Conservation (phyloP, 306 rosid genomes). For the Pyrus betulifolia region DNA sequence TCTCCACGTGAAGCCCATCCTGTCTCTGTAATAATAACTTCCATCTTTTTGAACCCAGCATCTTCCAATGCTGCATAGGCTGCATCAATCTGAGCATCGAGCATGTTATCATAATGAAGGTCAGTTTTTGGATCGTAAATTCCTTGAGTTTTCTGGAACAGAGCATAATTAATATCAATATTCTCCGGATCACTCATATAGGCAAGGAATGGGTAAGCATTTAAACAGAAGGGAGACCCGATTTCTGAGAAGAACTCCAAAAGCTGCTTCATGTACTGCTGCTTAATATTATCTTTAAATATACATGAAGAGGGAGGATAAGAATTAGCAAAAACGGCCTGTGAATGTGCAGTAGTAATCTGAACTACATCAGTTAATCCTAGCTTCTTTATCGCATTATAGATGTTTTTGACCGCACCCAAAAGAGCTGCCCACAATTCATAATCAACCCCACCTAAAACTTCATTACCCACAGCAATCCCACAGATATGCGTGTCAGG, state of each 20-base stretch:
- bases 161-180: slow-evolving; percentile 88
- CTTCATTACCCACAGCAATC: slow-evolving; percentile 86
- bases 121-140: slow-evolving; percentile 54
- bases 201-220: slow-evolving; percentile 80
- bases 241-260: slow-evolving; percentile 70
- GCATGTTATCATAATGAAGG: slow-evolving; percentile 93
- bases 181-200: slow-evolving; percentile 53
- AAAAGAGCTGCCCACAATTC: slow-evolving; percentile 51
- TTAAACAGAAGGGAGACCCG: slow-evolving; percentile 94
- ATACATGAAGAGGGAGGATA: slow-evolving; percentile 89
- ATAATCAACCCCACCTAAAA: slow-evolving; percentile 56
- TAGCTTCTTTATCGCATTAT: slow-evolving; percentile 57
- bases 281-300: slow-evolving; percentile 51
- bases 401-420: slow-evolving; percentile 73
- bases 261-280: slow-evolving; percentile 80
- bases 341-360: slow-evolving; percentile 73
- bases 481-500: slow-evolving; percentile 68
- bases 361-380: slow-evolving; percentile 46
- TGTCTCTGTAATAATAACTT: slow-evolving; percentile 87
- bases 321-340: slow-evolving; percentile 64
- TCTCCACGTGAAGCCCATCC: slow-evolving; percentile 95
- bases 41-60: slow-evolving; percentile 75
- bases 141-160: slow-evolving; percentile 64
- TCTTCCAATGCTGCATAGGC: slow-evolving; percentile 80
- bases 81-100: slow-evolving; percentile 97